Conservation (phyloP, 345 rosid genomes). For the Crucihimalaya himalaica region DNA sequence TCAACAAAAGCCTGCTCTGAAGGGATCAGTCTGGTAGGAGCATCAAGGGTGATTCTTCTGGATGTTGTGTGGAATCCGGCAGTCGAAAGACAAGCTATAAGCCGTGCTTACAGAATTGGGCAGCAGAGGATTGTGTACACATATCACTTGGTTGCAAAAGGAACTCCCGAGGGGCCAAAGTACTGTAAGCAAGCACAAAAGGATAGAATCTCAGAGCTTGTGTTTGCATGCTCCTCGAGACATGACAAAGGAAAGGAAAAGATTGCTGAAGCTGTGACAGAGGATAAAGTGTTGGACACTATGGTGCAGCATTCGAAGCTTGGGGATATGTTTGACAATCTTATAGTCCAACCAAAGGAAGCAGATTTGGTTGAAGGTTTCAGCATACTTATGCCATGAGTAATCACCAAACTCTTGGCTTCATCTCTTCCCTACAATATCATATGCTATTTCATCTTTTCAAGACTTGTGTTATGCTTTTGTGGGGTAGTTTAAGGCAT, state of each 20-base stretch:
- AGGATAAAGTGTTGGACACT: slow-evolving; percentile 38
- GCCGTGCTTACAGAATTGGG: slow-evolving; percentile 74
- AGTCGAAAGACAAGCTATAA: slow-evolving; percentile 78
- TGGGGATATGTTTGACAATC: slow-evolving; percentile 40
- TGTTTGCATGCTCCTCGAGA: slow-evolving; percentile 47
- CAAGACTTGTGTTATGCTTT: slow-evolving; percentile 6
- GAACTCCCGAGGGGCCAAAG: slow-evolving; percentile 58
- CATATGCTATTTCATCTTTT: background rate
- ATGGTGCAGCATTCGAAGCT: slow-evolving; percentile 38
- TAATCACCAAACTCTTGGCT: slow-evolving; percentile 3
- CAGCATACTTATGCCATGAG: slow-evolving; percentile 34
- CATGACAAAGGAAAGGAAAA: slow-evolving; percentile 37
- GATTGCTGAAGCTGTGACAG: slow-evolving; percentile 28
- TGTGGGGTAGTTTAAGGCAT: background rate
- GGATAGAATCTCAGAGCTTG: slow-evolving; percentile 50
- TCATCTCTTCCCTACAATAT: background rate
- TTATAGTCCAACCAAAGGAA: slow-evolving; percentile 40
- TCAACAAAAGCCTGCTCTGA: slow-evolving; percentile 72
- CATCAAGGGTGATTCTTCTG: slow-evolving; percentile 68
- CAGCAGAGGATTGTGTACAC: slow-evolving; percentile 59
- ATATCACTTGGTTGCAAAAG: slow-evolving; percentile 60
- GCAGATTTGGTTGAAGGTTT: slow-evolving; percentile 43
- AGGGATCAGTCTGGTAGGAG: slow-evolving; percentile 75
- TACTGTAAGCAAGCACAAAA: slow-evolving; percentile 53
- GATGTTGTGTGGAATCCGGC: slow-evolving; percentile 83